Evolutionary conservation across 2,329 filamentous ascomycete genomes (phyloP).

Genomic region (Aspergillus neoniger): DNA sequence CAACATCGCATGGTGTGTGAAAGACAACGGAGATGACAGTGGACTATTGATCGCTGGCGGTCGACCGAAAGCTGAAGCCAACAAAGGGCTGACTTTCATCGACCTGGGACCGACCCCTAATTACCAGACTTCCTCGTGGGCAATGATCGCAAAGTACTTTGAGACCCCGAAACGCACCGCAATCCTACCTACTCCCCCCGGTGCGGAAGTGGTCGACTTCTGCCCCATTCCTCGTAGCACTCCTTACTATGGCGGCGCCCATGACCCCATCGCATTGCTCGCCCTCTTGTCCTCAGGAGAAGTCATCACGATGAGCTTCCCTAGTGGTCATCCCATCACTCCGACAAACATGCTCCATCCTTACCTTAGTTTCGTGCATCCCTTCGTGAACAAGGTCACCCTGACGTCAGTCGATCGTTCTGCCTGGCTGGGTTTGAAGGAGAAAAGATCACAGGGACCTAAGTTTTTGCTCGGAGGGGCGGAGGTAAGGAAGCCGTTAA

Average conservation of each 20-base stretch:
- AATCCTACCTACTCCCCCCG: conserved; percentile 73
- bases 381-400: conserved; percentile 74
- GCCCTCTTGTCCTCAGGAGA: conserved; percentile 82
- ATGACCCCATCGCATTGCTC: conserved; percentile 87
- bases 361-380: conserved; percentile 84
- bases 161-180: conserved; percentile 71
- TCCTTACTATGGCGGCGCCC: conserved; percentile 82
- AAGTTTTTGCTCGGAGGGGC: conserved; percentile 77
- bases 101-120: conserved; percentile 86
- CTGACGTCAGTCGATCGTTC: conserved; percentile 75
- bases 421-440: conserved; percentile 87
- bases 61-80: conserved; percentile 63
- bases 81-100: conserved; percentile 81
- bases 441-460: conserved; percentile 77
- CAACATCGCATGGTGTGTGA: conserved; percentile 88
- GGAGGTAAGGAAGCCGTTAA: conserved; percentile 67
- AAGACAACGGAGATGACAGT: conserved; percentile 90
- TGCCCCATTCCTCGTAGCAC: conserved; percentile 79
- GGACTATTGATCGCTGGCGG: conserved; percentile 85
- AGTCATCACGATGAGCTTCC: conserved; percentile 85
- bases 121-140: conserved; percentile 90
- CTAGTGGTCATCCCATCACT: conserved; percentile 84
- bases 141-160: conserved; percentile 75
- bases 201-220: conserved; percentile 76
- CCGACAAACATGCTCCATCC: conserved; percentile 92